Evolutionary conservation across 495 filamentous ascomycete genomes (phyloP), one percentile per base, ranked within the genome.

Genomic region (Penicillium roqueforti): DNA sequence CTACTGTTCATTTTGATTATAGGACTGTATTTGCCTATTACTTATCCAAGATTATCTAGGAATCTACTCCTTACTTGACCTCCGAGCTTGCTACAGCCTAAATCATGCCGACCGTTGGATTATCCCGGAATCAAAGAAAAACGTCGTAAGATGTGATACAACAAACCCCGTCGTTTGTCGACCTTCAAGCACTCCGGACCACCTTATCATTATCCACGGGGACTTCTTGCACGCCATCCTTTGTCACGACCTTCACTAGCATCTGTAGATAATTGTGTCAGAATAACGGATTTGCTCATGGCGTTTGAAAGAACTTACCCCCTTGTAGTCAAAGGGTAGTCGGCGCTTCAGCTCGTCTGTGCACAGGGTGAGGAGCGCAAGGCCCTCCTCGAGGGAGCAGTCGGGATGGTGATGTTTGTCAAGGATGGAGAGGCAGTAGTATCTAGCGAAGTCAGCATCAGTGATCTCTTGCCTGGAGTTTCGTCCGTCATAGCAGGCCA

Each of bases 351-450:
- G 79, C 80, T 98, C 93, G 68, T 97, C 91, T 59, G 89, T 90
- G 73, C 93, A 98, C 86, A 97, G 88, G 60, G 80, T 81, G 58
- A 98, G 77, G 40, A 98, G 81, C 76, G 96, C 89, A 68, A 95
- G 77, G 41, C 93, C 93, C 72, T 92, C 81, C 44, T 90, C 91
- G 20, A 92, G 80, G 48, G 78, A 73, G 70, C 97, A 97, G 67
- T 97, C 83, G 32, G 93, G 92, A 57, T 97, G 88, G 67, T 98
- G 93, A 62, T 97, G 93, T 75, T 98, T 98, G 75, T 98, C 93
- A 18, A 98, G 83, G 56, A 95, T 92, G 3, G 90, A 95, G 39
- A 97, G 79, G 70, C 91, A 96, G 79, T 96, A 96, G 75, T 95
- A 95, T 76, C 82, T 83, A 55, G 16, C 42, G 14, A n/a, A 43